Conservation (phyloP, 78 protist species). For the Emiliania huxleyi region DNA sequence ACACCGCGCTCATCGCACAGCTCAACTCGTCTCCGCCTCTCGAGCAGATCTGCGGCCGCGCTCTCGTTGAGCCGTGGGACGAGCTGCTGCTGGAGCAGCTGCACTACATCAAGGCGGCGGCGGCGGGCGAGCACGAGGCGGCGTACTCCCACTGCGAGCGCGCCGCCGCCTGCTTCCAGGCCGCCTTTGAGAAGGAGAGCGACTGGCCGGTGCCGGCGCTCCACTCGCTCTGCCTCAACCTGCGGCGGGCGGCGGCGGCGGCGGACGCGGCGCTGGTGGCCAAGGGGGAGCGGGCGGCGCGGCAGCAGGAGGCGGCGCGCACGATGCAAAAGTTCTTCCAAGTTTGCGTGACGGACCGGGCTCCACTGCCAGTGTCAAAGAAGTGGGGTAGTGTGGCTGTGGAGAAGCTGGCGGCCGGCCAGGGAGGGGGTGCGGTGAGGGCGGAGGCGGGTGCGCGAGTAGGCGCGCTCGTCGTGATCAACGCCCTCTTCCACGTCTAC, state of each 20-base stretch:
- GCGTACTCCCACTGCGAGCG: background rate
- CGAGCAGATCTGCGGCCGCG: background rate
- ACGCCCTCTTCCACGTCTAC: constrained; percentile 2
- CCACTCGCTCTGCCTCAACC: background rate
- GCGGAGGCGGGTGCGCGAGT: too few species aligned
- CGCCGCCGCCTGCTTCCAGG: background rate
- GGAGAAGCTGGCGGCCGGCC: too few species aligned
- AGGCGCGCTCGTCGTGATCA: constrained; percentile 26
- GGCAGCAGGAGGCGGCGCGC: background rate
- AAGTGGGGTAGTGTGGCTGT: too few species aligned
- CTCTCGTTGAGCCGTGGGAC: background rate
- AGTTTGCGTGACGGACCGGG: background rate
- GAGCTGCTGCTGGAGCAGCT: background rate
- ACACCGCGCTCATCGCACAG: background rate
- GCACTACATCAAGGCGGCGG: too few species aligned
- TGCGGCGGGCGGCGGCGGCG: background rate
- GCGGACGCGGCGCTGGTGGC: background rate
- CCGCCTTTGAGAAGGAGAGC: background rate
- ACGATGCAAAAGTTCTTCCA: background rate
- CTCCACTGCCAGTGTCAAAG: background rate
- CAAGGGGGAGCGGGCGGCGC: background rate
- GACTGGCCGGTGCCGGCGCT: constrained; percentile 27
- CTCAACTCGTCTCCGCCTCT: background rate
- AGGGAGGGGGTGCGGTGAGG: too few species aligned
- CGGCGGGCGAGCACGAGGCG: background rate